Conservation (phyloP, 2,329 filamentous ascomycete genomes). For the Sclerotinia spermophila region DNA sequence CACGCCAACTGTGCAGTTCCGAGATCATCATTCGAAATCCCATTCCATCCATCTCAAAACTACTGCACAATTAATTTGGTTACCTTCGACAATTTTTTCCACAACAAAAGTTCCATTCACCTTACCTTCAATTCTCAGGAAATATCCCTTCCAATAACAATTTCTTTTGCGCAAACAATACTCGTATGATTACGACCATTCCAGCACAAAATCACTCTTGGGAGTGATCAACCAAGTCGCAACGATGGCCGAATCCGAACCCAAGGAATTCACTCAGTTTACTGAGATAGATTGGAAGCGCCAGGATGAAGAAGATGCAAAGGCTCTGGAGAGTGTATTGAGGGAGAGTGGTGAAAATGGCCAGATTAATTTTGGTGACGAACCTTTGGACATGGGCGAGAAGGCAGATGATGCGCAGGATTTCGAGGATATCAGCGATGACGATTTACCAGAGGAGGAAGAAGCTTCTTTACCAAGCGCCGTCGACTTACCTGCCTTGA, state of each 20-base stretch:
- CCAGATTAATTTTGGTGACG: slow-evolving; percentile 42
- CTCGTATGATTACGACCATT: slow-evolving; percentile 5
- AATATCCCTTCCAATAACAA: background rate
- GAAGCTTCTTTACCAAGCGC: slow-evolving; percentile 39
- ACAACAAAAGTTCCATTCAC: background rate
- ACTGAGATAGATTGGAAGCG: slow-evolving; percentile 41
- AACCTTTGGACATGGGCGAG: slow-evolving; percentile 59
- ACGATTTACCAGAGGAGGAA: slow-evolving; percentile 82
- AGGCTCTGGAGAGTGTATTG: slow-evolving; percentile 45
- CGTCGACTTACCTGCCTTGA: slow-evolving; percentile 34
- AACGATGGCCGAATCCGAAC: slow-evolving; percentile 24
- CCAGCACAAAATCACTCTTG: slow-evolving; percentile 14
- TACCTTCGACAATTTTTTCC: background rate
- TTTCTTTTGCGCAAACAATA: background rate
- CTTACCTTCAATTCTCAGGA: background rate
- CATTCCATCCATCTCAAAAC: background rate
- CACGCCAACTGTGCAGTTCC: slow-evolving; percentile 9
- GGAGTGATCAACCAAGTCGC: slow-evolving; percentile 13
- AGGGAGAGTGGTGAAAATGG: slow-evolving; percentile 40
- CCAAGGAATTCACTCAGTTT: slow-evolving; percentile 20
- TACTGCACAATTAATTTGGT: background rate
- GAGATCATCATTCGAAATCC: background rate
- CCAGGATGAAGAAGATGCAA: slow-evolving; percentile 50
- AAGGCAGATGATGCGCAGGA: slow-evolving; percentile 93
- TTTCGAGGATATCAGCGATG: slow-evolving; percentile 86